Evolutionary conservation across 495 filamentous ascomycete species (phyloP).

Genomic region (Penicillium odoratum): DNA sequence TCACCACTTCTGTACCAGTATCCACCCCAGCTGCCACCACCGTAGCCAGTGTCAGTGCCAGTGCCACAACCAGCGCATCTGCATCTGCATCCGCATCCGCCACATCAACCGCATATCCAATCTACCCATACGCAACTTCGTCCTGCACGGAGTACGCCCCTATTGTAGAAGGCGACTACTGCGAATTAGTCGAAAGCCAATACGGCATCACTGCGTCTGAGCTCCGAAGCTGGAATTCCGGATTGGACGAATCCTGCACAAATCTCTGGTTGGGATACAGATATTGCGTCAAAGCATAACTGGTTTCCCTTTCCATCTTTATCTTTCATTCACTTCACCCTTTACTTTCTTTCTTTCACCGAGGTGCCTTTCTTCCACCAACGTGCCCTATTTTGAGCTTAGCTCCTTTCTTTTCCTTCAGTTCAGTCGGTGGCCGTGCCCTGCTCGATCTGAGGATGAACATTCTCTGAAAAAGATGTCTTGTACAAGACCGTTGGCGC

Average conservation of each 20-base stretch:
- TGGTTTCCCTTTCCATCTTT: neutral
- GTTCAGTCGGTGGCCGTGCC: neutral
- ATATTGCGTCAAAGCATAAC: constrained; percentile 36
- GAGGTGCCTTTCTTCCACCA: too few species aligned
- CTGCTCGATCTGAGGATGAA: constrained; percentile 1
- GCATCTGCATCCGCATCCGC: neutral
- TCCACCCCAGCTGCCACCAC: constrained; percentile 1
- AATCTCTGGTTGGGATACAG: constrained; percentile 45
- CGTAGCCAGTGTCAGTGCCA: constrained; percentile 3
- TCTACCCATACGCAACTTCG: constrained; percentile 36
- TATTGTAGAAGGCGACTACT: constrained; percentile 43
- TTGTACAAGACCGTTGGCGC: constrained; percentile 8
- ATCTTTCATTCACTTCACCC: neutral
- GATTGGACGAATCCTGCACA: constrained; percentile 33
- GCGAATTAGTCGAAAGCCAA: constrained; percentile 34
- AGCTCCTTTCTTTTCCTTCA: neutral
- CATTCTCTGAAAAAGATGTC: constrained; percentile 7
- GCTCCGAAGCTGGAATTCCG: constrained; percentile 41
- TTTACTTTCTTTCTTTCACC: neutral
- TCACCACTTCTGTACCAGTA: constrained; percentile 8
- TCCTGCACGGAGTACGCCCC: constrained; percentile 45
- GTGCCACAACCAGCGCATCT: constrained; percentile 1
- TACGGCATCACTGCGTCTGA: constrained; percentile 28
- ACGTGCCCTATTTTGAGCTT: neutral
- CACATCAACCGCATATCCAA: neutral